phyloP scores from a whole-genome alignment of 495 filamentous ascomycete genomes.

The Venustampulla echinocandica region DNA sequence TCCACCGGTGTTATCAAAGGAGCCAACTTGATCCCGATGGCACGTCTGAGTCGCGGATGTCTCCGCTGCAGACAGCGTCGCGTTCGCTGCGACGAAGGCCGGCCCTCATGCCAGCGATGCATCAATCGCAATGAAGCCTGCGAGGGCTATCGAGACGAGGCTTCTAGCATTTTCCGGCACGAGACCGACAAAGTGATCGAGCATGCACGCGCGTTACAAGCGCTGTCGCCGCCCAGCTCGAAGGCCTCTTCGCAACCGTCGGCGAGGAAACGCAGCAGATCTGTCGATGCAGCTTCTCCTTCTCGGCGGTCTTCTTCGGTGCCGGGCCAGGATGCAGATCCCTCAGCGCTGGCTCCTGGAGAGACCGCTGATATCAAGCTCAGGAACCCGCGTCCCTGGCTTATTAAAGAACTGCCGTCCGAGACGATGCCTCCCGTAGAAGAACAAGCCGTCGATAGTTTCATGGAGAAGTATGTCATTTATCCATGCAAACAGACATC shows the following conservation, averaged over 20 bases:
- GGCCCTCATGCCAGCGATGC: slow-evolving; percentile 26
- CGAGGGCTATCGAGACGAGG: slow-evolving; percentile 26
- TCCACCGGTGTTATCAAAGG: background rate
- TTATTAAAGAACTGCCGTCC: slow-evolving; percentile 4
- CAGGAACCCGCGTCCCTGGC: slow-evolving; percentile 5
- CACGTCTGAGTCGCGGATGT: background rate
- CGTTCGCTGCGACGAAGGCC: slow-evolving; percentile 21
- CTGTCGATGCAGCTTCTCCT: background rate
- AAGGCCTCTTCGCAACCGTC: slow-evolving; percentile 1
- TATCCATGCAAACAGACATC: slow-evolving; percentile 29
- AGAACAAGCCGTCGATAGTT: slow-evolving; percentile 23
- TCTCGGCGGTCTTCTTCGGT: slow-evolving; percentile 2
- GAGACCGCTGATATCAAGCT: slow-evolving; percentile 11
- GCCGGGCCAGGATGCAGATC: slow-evolving; percentile 7
- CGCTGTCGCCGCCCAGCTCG: background rate
- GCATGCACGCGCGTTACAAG: slow-evolving; percentile 4
- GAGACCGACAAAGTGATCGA: slow-evolving; percentile 24
- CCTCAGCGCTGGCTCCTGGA: slow-evolving; percentile 15
- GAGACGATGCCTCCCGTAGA: slow-evolving; percentile 13
- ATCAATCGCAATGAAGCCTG: slow-evolving; percentile 25
- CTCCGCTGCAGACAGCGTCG: slow-evolving; percentile 10
- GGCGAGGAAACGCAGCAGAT: slow-evolving; percentile 4
- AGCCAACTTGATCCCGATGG: background rate
- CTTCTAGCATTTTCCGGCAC: slow-evolving; percentile 24
- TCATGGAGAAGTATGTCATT: slow-evolving; percentile 30